A percentile compares a stretch with the other conserved stretches of the same genome.
phyloP scores from a whole-genome alignment of 371 early-diverging fungal genomes.

The Phascolomyces articulosus region DNA sequence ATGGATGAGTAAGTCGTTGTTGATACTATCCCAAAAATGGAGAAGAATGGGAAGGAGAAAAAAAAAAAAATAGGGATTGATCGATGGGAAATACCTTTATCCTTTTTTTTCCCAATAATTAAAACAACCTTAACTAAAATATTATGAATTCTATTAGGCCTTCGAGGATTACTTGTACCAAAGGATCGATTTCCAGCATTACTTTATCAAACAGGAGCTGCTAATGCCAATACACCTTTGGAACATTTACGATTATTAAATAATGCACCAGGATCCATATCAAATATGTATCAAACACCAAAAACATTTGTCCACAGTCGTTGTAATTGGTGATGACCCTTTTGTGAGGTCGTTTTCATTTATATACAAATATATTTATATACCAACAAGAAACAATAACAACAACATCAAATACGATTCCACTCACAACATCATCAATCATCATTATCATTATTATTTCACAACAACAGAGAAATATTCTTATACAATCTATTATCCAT shows the following conservation, averaged over 20 bases:
- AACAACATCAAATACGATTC: neutral
- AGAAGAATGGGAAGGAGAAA: no score
- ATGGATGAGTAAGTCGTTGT: conserved; percentile 25
- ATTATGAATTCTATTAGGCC: conserved; percentile 9
- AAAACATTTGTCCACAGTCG: conserved; percentile 14
- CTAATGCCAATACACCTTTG: conserved; percentile 23
- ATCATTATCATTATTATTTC: no score
- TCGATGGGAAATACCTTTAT: no score
- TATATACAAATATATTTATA: no score
- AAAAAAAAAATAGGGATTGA: no score
- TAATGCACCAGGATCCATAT: conserved; percentile 28
- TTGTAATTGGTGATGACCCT: neutral
- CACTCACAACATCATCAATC: no score
- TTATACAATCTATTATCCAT: no score
- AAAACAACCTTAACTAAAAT: neutral
- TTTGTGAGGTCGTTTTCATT: no score
- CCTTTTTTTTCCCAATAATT: no score
- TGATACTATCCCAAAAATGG: conserved; percentile 1
- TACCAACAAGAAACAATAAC: no score
- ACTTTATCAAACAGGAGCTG: conserved; percentile 19
- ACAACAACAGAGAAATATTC: no score
- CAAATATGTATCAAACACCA: conserved; percentile 11
- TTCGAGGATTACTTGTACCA: conserved; percentile 17
- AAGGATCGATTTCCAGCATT: conserved; percentile 24
- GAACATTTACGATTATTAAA: conserved; percentile 27